Base-by-base conservation (phyloP, 1,139 yeast species). In the Kodamaea suecica region DNA sequence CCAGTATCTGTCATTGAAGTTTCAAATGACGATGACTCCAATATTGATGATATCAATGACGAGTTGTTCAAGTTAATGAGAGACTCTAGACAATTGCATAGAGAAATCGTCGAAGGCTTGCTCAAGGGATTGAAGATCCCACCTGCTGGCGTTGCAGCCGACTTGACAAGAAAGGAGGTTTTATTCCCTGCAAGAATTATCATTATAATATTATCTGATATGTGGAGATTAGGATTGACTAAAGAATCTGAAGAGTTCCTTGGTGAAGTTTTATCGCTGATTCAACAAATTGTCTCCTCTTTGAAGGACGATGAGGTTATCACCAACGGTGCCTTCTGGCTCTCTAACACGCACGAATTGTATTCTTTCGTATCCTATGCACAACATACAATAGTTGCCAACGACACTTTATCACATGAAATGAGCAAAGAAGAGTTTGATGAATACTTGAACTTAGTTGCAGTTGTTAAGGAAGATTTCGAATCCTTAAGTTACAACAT, bases 211-310 rank as follows among this genome's bases (percentile, higher is more conserved):
- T 73, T 92, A 43, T 83, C 95, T 51, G 98, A 94, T 60, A 88
- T 92, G 98, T 92, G 99, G 99, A 78, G 97, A 62, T 72, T 90
- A 39, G 97, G 98, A 2, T 75, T 88, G 51, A 88, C 96, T 25
- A 82, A 84, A 49, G 96, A 90, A 60, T 80, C 94, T 53, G 98
- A 92, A 66, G 82, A 80, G 40, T 86, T 92, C 59, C 67, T 92
- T 45, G 97, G 97, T 35, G 94, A 85, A 58, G 95, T 87, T 4
- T 73, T 92, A 59, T 80, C 88, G 29, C 84, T 87, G 3, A 88
- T 92, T 47, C 98, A 92, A 66, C 80, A 77, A 36, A 80, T 81
- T 46, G 90, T 84, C 13, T 73, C 82, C 6, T 58, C 66, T 4
- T 69, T 84, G 55, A 81, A 81, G 52, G 95, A 92, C 35, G 95